Base-by-base conservation (phyloP, 2,329 filamentous ascomycete species). In the Colletotrichum cordylinicola region DNA sequence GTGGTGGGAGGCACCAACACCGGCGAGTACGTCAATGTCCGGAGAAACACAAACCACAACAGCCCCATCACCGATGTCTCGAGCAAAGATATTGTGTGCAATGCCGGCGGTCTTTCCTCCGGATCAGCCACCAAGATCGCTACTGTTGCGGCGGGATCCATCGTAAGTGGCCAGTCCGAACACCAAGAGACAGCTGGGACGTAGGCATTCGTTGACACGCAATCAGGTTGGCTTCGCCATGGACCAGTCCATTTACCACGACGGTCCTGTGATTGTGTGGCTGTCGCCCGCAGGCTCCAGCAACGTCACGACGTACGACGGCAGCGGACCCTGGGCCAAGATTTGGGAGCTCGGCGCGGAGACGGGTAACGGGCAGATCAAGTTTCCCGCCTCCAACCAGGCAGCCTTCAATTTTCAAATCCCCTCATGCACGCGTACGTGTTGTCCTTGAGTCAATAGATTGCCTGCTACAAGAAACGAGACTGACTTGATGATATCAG, bases 61-160 rank as follows among this genome's bases (percentile, higher is more conserved):
- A 88, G 81, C 24, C 90, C 90, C 6, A 85, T 91, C 13, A 86
- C 84, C 16, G 84, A 87, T 76, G 87, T 89, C 21, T 79, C 80
- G 16, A 83, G 85, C 18, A 83, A 80, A 48, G 85, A 86, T 77
- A 83, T 90, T 18, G 83, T 86, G 60, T 90, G 88, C 80, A 90
- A 90, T 76, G 84, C 82, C 29, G 84, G 84, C 43, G 82, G 85
- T 12, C 72, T 77, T 10, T 66, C 75, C 15, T 74, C 74, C 8
- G 75, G 72, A 21, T 10, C 71, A 12, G 43, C 52, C 8, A 75
- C 75, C 18, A 33, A 70, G 37, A 55, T 68, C 12, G 75, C 75
- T 62, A 71, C 72, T n/a, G 75, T 77, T 24, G 31, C 67, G 13
- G 75, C 75, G 4, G 75, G 75, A 21, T 70, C 74, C n/a, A 72